Evolutionary conservation across 2,329 filamentous ascomycete genomes (phyloP).

Genomic region (Diaporthe velutina): DNA sequence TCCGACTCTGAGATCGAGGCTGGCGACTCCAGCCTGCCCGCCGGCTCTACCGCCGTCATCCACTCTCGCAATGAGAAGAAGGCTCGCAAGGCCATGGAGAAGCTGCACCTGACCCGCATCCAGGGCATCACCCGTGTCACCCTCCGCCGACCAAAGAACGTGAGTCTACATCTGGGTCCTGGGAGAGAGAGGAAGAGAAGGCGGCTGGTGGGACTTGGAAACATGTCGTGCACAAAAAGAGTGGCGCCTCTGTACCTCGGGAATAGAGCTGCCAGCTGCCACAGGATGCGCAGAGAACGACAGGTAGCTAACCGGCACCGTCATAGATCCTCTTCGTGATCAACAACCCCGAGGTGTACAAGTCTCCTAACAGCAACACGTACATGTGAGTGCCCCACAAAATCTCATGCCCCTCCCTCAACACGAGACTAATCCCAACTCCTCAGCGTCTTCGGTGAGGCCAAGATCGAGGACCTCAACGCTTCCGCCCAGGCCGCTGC

Average conservation of each 20-base stretch:
- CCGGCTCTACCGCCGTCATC: constrained; percentile 89
- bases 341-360: constrained; percentile 99
- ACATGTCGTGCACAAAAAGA: background rate
- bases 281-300: background rate
- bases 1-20: constrained; percentile 84
- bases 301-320: constrained; percentile 30
- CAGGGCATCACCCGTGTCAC: constrained; percentile 98
- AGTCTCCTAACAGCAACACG: constrained; percentile 98
- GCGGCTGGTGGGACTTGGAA: constrained; percentile 26
- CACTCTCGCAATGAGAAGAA: constrained; percentile 99
- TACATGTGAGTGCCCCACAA: constrained; percentile 83
- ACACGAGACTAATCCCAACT: constrained; percentile 38
- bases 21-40: constrained; percentile 74
- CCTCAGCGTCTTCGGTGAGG: constrained; percentile 95
- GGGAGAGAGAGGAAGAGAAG: background rate
- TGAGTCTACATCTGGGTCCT: constrained; percentile 66
- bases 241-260: background rate
- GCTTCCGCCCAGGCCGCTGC: constrained; percentile 96
- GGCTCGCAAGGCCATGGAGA: constrained; percentile 98
- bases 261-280: background rate
- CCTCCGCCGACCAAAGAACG: constrained; percentile 98
- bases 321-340: constrained; percentile 97
- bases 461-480: constrained; percentile 99
- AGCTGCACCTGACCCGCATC: constrained; percentile 96
- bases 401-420: background rate